Conservation (phyloP, 129 eudicot genomes). For the Saussurea involucrata region DNA sequence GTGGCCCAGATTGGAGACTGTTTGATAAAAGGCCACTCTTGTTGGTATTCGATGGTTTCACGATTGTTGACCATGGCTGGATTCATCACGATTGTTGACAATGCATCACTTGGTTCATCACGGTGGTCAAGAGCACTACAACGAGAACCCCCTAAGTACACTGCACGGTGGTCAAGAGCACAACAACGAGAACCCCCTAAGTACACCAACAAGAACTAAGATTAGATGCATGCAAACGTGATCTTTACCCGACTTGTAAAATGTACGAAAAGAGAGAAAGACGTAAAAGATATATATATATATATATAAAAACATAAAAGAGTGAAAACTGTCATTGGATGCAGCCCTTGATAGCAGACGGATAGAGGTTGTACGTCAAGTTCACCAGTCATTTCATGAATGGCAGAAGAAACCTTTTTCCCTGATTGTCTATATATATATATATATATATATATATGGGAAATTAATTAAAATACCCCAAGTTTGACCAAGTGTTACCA, state of each 20-base stretch:
- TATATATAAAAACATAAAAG: too few species aligned
- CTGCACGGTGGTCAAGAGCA: too few species aligned
- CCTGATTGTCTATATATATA: not conserved
- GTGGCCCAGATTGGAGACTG: constrained; percentile 37
- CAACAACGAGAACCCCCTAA: too few species aligned
- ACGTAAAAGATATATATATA: not conserved
- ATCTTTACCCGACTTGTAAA: not conserved
- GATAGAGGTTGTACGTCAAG: constrained; percentile 29
- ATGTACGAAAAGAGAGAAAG: not conserved
- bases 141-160: too few species aligned
- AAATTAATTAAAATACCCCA: too few species aligned
- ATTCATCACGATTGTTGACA: too few species aligned
- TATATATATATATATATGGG: too few species aligned
- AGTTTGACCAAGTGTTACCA: too few species aligned
- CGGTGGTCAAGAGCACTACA: not conserved
- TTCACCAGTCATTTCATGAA: not conserved
- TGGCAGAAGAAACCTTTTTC: not conserved
- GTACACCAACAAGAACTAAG: not conserved
- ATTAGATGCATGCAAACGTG: not conserved
- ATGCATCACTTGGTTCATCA: constrained; percentile 2
- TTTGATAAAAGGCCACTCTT: constrained; percentile 34
- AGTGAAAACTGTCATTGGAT: not conserved
- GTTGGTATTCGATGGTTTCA: constrained; percentile 10
- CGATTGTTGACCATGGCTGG: not conserved
- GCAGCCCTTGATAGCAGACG: constrained; percentile 25